Conservation (phyloP, 345 rosid species). For the Bruguiera sexangula region DNA sequence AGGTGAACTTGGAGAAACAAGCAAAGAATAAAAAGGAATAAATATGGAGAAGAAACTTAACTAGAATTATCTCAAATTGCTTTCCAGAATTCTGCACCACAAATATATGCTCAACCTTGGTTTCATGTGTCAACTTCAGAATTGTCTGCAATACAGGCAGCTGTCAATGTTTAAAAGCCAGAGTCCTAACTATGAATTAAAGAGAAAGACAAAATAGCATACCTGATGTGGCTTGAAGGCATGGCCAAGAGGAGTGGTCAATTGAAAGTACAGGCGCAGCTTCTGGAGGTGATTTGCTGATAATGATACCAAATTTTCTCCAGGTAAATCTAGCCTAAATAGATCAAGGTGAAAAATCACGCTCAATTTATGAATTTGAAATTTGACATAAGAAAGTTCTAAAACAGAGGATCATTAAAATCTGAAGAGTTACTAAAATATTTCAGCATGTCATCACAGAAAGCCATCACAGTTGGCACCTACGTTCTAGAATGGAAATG, state of each 20-base stretch:
- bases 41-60: slow-evolving; percentile 41
- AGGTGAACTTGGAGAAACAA: background rate
- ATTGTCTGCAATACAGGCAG: slow-evolving; percentile 63
- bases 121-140: slow-evolving; percentile 84
- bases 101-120: slow-evolving; percentile 79
- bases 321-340: slow-evolving; percentile 67
- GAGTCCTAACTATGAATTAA: background rate
- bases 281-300: slow-evolving; percentile 97
- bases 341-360: background rate
- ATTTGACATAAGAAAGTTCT: no score
- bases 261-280: slow-evolving; percentile 65
- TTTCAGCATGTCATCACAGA: background rate
- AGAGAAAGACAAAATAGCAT: slow-evolving; percentile 12
- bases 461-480: background rate
- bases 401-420: no score
- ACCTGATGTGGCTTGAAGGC: slow-evolving; percentile 97
- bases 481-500: background rate
- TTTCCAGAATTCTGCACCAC: slow-evolving; percentile 69
- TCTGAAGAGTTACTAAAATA: no score
- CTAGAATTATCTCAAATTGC: slow-evolving; percentile 73
- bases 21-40: background rate
- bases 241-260: slow-evolving; percentile 63
- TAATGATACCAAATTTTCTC: slow-evolving; percentile 51
- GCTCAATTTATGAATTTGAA: background rate
- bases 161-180: slow-evolving; percentile 22